These are phyloP conservation scores for Corymbia maculata DNA, from an alignment of 345 rosid species.

Conservation along the genomic window DNA sequence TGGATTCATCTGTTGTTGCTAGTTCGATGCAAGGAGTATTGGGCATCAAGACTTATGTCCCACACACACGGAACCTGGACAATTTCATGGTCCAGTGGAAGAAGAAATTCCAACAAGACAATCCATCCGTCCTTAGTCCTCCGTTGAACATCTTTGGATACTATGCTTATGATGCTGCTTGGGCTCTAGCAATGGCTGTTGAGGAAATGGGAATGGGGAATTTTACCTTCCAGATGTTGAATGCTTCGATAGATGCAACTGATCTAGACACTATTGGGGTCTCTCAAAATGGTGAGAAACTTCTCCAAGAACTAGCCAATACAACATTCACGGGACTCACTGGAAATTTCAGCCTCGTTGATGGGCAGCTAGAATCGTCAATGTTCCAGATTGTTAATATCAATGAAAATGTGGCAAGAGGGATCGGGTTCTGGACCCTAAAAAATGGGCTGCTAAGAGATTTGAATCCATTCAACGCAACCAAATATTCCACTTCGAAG, in stretches of 20 bases:
- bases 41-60: not conserved
- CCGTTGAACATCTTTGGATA: not conserved
- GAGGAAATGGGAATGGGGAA: not conserved
- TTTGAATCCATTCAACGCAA: not conserved
- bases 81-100: not conserved
- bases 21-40: not conserved
- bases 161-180: not conserved
- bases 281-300: not conserved
- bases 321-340: not conserved
- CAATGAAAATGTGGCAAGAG: not conserved
- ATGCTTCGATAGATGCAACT: not conserved
- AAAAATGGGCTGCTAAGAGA: not conserved
- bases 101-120: not conserved
- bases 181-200: not conserved
- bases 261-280: not conserved
- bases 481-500: not conserved
- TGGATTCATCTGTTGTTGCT: not conserved
- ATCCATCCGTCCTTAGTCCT: not conserved
- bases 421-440: not conserved
- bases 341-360: not conserved
- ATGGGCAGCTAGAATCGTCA: not conserved
- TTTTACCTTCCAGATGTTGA: not conserved
- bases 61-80: not conserved
- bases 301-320: not conserved
- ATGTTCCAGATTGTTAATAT: not conserved